A percentile compares a stretch with the other conserved stretches of the same genome.
Conservation (phyloP, 1,284 basidiomycete genomes). For the Chiua sp. region DNA sequence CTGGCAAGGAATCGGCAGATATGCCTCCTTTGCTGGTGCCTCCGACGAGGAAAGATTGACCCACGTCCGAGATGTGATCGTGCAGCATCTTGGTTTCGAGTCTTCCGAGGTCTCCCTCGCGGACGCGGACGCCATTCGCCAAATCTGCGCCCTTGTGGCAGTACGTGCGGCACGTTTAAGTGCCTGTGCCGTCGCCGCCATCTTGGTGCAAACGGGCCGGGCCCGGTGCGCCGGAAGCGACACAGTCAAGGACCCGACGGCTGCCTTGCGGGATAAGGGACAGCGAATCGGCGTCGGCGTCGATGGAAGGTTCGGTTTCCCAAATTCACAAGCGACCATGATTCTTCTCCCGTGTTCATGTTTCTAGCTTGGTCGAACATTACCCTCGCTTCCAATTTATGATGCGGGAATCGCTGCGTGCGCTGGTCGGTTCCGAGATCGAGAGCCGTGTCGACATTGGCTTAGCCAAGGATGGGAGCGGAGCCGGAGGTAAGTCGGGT, state of each 20-base stretch:
- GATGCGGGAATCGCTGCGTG: constrained; percentile 76
- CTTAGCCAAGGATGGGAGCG: constrained; percentile 96
- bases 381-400: constrained; percentile 86
- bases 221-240: constrained; percentile 48
- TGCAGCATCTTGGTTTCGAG: constrained; percentile 67
- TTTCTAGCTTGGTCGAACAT: constrained; percentile 81
- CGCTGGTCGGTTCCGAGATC: constrained; percentile 79
- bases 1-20: constrained; percentile 54
- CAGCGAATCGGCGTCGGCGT: constrained; percentile 80
- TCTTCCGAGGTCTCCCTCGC: constrained; percentile 52
- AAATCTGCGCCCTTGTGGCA: constrained; percentile 81
- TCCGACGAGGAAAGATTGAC: constrained; percentile 42
- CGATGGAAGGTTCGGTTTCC: constrained; percentile 75
- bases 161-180: constrained; percentile 85
- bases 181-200: constrained; percentile 86
- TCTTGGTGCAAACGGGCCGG: constrained; percentile 82
- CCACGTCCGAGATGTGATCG: constrained; percentile 62
- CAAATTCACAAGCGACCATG: not conserved
- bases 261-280: constrained; percentile 45
- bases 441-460: constrained; percentile 86
- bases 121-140: constrained; percentile 83
- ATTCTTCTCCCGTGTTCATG: not conserved
- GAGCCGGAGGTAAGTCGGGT: constrained; percentile 82
- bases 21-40: constrained; percentile 9
- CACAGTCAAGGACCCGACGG: constrained; percentile 37